These are phyloP conservation scores for Colletotrichum higginsianum DNA, from an alignment of 2,329 filamentous ascomycete species.

Conservation along the genomic window DNA sequence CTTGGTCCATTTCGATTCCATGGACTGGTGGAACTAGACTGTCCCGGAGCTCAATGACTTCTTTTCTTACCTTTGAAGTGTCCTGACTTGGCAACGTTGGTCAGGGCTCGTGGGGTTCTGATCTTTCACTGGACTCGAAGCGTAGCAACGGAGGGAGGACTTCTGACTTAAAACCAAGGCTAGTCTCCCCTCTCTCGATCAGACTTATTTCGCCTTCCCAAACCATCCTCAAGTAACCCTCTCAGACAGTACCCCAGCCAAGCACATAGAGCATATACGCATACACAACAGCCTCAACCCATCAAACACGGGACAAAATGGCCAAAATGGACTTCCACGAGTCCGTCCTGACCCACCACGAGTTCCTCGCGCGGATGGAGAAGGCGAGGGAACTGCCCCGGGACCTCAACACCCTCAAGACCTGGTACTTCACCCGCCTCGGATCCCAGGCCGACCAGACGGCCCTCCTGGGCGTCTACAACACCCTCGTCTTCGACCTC, in stretches of 20 bases:
- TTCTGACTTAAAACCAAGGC: too few species aligned
- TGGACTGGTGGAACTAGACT: too few species aligned
- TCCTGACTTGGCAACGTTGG: too few species aligned
- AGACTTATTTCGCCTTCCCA: too few species aligned
- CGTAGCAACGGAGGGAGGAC: too few species aligned
- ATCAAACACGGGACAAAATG: neutral
- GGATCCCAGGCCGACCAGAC: neutral
- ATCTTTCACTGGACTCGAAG: too few species aligned
- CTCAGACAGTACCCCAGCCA: neutral
- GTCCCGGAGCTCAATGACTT: too few species aligned
- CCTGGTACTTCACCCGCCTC: constrained; percentile 10
- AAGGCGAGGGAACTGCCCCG: neutral
- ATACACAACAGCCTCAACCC: neutral
- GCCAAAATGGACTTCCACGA: constrained; percentile 2
- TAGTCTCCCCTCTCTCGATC: too few species aligned
- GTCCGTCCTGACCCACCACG: neutral
- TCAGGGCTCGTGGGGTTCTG: too few species aligned
- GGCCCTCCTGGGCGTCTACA: constrained; percentile 24
- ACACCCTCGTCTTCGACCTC: constrained; percentile 4
- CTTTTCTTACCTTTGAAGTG: too few species aligned
- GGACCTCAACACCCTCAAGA: constrained; percentile 3
- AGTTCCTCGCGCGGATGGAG: neutral
- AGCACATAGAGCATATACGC: neutral
- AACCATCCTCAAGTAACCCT: too few species aligned
- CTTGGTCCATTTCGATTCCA: too few species aligned